phyloP scores from a whole-genome alignment of 345 rosid species.

The Rhodamnia rubescens region DNA sequence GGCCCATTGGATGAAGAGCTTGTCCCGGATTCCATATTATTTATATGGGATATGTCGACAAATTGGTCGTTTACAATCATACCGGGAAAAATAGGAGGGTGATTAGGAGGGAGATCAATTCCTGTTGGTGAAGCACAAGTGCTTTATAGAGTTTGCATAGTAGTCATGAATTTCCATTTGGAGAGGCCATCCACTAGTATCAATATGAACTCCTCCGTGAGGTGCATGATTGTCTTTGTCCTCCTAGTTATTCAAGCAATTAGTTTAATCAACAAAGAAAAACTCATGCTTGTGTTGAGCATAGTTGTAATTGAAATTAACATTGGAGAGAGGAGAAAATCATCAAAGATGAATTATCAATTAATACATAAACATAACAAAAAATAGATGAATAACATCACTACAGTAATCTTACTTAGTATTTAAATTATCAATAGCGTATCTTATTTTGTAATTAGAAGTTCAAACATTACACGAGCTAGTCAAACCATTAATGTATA shows the following conservation, averaged over 20 bases:
- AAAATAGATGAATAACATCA: neutral
- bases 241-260: neutral
- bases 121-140: neutral
- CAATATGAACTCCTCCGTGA: neutral
- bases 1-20: neutral
- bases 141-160: neutral
- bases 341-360: neutral
- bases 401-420: neutral
- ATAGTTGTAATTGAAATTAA: no score
- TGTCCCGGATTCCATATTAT: neutral
- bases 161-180: neutral
- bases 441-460: neutral
- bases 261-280: neutral
- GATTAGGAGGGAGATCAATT: neutral
- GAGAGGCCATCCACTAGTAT: neutral
- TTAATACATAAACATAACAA: neutral
- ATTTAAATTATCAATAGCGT: neutral
- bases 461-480: neutral
- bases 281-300: neutral
- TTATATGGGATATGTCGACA: neutral
- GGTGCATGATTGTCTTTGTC: neutral
- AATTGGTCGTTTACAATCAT: neutral
- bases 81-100: neutral
- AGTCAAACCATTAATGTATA: neutral
- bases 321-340: neutral